These are phyloP conservation scores for Punica granatum DNA, from an alignment of 345 rosid species.

Conservation along the genomic window DNA sequence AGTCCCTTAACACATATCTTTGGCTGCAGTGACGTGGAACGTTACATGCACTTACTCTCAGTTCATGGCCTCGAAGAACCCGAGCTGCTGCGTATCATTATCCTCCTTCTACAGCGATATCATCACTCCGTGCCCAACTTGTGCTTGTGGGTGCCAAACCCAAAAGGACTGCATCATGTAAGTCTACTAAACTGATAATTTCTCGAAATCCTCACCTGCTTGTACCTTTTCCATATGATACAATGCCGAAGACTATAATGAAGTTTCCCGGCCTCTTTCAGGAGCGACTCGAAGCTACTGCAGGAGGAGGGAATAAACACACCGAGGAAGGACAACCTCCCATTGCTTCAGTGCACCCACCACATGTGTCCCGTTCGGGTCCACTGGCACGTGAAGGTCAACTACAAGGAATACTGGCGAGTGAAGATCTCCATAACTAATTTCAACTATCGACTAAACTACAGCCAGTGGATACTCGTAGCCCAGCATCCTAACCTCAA, in stretches of 20 bases:
- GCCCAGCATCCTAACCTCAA: conserved; percentile 25
- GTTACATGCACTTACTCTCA: conserved; percentile 48
- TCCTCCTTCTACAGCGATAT: conserved; percentile 41
- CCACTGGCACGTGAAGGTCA: conserved; percentile 24
- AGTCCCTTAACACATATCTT: too few relatives aligned
- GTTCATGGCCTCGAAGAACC: conserved; percentile 25
- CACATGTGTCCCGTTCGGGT: conserved; percentile 25
- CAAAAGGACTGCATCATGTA: conserved; percentile 23
- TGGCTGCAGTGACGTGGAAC: conserved; percentile 42
- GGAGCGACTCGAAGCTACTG: conserved; percentile 15
- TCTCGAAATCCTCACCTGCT: background rate
- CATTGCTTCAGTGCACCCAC: conserved; percentile 20
- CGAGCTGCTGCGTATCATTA: conserved; percentile 40
- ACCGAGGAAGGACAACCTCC: conserved; percentile 4
- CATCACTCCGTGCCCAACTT: conserved; percentile 37
- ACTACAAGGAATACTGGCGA: conserved; percentile 21
- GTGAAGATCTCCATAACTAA: conserved; percentile 21
- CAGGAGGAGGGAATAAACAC: conserved; percentile 6
- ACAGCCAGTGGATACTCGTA: conserved; percentile 18
- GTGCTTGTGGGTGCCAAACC: conserved; percentile 42
- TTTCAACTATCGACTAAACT: conserved; percentile 20
- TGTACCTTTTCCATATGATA: too few relatives aligned
- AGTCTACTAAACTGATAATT: background rate
- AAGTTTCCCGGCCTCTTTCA: background rate
- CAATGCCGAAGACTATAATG: too few relatives aligned